Evolutionary conservation across 108 stramenopile genomes (phyloP), one percentile per base, ranked within the genome.

Genomic region (Epithemia pelagica): DNA sequence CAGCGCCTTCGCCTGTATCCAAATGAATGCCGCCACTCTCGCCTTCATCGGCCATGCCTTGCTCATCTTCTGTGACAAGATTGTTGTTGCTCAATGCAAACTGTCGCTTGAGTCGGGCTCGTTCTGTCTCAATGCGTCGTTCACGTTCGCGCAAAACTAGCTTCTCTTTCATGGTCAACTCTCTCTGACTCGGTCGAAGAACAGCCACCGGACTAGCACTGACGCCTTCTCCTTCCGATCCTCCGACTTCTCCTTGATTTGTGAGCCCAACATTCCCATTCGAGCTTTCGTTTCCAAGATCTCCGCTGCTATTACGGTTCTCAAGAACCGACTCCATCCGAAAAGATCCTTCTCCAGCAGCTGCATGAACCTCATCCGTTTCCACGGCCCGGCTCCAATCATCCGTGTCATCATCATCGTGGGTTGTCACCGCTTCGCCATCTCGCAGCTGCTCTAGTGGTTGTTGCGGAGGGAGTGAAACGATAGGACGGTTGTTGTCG

Each of bases 91-190:
- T 60, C 64, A 91, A 70, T 0, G 85, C 83, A 74, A 90, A 84
- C 66, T 86, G 90, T 29, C 85, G 75, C 61, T 78, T 82, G n/a
- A 81, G 64, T 30, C 90, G 59, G 3, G 85, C 90, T 0, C 83
- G 70, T 65, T 91, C 86, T 28, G 82, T 78, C 63, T 91, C 90
- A 15, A 86, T 67, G 21, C 86, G 75, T 27, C 80, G 75, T 71
- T 91, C 80, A 28, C 90, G 69, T 74, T 91, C 90, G 5, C 86
- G 79, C 57, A 88, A 75, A 0, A 91, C 84, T 63, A 91, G 55
- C 32, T 78, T 74, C 53, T 91, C 90, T 70, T 83, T 91, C 27
- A 86, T 73, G 1, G 90, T 86, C 19, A 80, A 82, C 26, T 77
- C 78, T n/a, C n/a, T 2, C 27, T 54, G 65, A 54, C 65, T 66